These are phyloP conservation scores for Didymella lethalis DNA, from an alignment of 2,329 filamentous ascomycete species.

Conservation along the genomic window DNA sequence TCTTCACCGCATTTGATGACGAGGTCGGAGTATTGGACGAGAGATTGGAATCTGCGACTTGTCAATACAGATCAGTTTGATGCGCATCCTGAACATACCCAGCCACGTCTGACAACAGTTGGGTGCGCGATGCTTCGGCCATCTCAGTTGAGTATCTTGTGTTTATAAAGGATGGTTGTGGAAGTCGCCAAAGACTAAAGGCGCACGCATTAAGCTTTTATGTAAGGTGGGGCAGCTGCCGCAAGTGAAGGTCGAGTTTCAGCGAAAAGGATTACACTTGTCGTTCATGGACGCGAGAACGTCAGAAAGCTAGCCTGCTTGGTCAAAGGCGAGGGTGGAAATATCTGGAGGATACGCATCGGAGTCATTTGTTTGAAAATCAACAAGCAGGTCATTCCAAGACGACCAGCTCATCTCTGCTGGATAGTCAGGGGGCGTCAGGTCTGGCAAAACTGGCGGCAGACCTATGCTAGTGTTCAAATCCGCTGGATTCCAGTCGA, in stretches of 20 bases:
- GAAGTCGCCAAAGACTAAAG: no score
- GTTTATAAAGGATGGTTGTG: no score
- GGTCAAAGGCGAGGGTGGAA: background rate
- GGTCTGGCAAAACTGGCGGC: constrained; percentile 9
- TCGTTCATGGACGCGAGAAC: no score
- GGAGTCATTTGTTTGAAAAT: constrained; percentile 28
- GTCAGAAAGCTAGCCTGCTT: background rate
- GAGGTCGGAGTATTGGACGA: background rate
- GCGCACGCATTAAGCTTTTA: background rate
- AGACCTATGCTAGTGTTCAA: constrained; percentile 23
- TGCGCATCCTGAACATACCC: background rate
- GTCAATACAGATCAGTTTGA: no score
- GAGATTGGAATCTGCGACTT: no score
- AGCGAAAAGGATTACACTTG: no score
- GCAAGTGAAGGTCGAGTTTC: background rate
- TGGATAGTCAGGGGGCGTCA: constrained; percentile 20
- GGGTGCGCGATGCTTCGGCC: background rate
- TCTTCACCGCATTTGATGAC: background rate
- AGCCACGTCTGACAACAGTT: background rate
- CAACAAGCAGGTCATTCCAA: constrained; percentile 41
- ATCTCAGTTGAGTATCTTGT: background rate
- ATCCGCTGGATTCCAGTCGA: constrained; percentile 28
- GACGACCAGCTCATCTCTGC: constrained; percentile 41
- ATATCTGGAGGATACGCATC: constrained; percentile 1
- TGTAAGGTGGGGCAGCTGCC: background rate